Percentiles rank a stretch among this genome's conserved stretches.
These are phyloP conservation scores for Chlorociboria aeruginascens DNA, from an alignment of 495 filamentous ascomycete species.

Conservation along the genomic window DNA sequence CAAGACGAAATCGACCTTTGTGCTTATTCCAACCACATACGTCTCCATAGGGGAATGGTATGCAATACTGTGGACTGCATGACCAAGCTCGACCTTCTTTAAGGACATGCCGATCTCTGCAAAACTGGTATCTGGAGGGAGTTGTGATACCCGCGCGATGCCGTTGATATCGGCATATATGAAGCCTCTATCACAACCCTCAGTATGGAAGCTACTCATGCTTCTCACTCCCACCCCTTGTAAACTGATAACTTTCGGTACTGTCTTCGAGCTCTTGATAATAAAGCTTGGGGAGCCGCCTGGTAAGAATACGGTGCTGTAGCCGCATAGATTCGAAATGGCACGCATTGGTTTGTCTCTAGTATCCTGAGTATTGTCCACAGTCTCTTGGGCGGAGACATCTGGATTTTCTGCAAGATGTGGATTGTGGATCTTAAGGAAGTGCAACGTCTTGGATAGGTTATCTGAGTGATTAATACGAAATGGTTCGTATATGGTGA, in stretches of 20 bases:
- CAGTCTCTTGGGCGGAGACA: constrained; percentile 16
- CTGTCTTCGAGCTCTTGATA: constrained; percentile 60
- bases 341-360: constrained; percentile 17
- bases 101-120: constrained; percentile 58
- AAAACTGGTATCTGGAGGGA: constrained; percentile 52
- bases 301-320: constrained; percentile 68
- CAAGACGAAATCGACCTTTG: constrained; percentile 57
- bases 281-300: constrained; percentile 70
- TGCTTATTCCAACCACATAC: constrained; percentile 66
- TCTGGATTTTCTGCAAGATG: constrained; percentile 41
- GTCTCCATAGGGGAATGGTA: constrained; percentile 63
- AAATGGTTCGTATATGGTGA: constrained; percentile 81
- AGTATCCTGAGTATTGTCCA: constrained; percentile 2
- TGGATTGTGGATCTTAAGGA: constrained; percentile 60
- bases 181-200: constrained; percentile 67
- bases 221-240: constrained; percentile 49
- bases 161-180: constrained; percentile 62
- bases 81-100: constrained; percentile 52
- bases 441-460: constrained; percentile 45
- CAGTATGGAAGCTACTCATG: constrained; percentile 59
- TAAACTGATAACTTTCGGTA: constrained; percentile 62
- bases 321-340: constrained; percentile 51
- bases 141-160: constrained; percentile 51
- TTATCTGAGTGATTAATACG: constrained; percentile 24
- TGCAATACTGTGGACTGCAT: constrained; percentile 59